Evolutionary conservation across 129 eudicot genomes (phyloP), one percentile per base, ranked within the genome.

Genomic region (Arctium minus): DNA sequence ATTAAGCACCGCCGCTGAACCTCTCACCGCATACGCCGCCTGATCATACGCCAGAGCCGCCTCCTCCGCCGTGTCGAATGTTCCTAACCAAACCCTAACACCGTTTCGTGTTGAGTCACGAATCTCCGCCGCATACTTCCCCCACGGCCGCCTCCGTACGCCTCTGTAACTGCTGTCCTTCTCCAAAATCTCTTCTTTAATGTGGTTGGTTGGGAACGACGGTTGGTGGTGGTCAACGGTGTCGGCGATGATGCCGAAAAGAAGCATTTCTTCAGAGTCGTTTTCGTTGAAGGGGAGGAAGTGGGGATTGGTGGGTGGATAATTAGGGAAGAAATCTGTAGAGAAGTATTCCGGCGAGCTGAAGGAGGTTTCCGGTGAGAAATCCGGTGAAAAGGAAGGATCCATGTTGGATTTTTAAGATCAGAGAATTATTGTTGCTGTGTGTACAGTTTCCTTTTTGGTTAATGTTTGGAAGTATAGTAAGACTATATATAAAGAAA

Each of bases 31-130:
- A 36, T 75, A 83, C 27, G 87, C 89, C 3, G 89, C 89, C 48
- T 87, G 89, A 40, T 87, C 89, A n/a, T 87, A 87, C 0, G 89
- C 89, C 39, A 83, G 29, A 35, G 89, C 89, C 13, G 89, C 89
- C n/a, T 83, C 89, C 62, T 86, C 85, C 1, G 89, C 86, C 3
- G 89, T 79, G 40, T 87, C 89, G 60, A 87, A 87, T 48, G 89
- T 87, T 30, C 87, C 89, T 3, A 87, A 17, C 89, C 89, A 87
- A 0, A 87, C 89, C 73, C 89, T 75, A 27, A 83, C 87, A 0
- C 89, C 87, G 36, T 83, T 86, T 9, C 86, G 86, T 0, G 87
- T 86, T 5, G 89, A 82, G 60, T 86, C 87, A 35, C 89, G 86
- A 79, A 86, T 86, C 85, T 86, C 89, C 2, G 86, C 87, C 2